phyloP scores from a whole-genome alignment of 257 asterid genomes.

The Gentiana dahurica region DNA sequence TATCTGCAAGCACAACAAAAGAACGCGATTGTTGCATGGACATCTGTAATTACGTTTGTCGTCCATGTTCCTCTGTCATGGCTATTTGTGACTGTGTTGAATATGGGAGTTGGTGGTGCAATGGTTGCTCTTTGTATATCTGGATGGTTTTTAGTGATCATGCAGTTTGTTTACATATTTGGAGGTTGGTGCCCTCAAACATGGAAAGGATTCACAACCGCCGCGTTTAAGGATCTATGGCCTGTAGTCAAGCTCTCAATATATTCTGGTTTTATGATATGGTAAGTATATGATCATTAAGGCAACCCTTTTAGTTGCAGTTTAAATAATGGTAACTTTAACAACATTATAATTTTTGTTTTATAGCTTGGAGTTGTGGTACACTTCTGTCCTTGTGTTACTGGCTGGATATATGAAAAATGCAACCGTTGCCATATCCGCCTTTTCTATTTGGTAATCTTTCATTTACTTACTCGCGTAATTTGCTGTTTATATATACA shows the following conservation, averaged over 20 bases:
- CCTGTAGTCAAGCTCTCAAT: constrained; percentile 83
- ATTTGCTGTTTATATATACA: background rate
- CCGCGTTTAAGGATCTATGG: constrained; percentile 56
- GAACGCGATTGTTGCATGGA: constrained; percentile 62
- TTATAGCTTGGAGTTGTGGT: constrained; percentile 79
- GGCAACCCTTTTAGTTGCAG: too few species aligned
- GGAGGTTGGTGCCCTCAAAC: constrained; percentile 86
- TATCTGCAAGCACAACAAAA: constrained; percentile 88
- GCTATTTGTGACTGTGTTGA: constrained; percentile 38
- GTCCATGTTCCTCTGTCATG: constrained; percentile 71
- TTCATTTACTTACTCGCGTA: background rate
- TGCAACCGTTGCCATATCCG: constrained; percentile 75
- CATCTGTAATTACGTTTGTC: constrained; percentile 36
- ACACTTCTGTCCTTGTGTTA: constrained; percentile 68
- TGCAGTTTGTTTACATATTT: constrained; percentile 60
- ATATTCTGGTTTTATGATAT: constrained; percentile 77
- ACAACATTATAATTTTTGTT: constrained; percentile 1
- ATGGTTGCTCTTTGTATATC: constrained; percentile 64
- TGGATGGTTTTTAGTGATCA: constrained; percentile 46
- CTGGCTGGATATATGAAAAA: constrained; percentile 84
- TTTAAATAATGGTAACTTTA: background rate
- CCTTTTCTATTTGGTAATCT: constrained; percentile 75
- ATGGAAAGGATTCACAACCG: constrained; percentile 64
- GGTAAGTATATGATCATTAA: constrained; percentile 29
- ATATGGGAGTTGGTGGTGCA: constrained; percentile 66